Evolutionary conservation across 305 asterid genomes (phyloP), one percentile per base, ranked within the genome.

Genomic region (Fraxinus greggii): DNA sequence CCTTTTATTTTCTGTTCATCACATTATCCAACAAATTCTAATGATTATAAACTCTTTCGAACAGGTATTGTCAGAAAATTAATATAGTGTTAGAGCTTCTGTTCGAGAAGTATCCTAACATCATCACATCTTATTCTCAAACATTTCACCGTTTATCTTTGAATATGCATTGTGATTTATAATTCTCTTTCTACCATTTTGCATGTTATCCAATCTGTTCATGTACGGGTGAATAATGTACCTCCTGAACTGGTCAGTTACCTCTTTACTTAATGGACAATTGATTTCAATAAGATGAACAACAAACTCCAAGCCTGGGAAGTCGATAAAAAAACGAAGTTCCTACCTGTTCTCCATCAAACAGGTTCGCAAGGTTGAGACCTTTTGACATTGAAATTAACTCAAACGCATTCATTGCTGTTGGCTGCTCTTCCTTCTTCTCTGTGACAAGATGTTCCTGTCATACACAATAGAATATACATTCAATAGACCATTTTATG

Each of bases 331-430:
- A 77, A 70, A 38, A 10, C 1, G 21, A 48, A 81, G 72, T 12
- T 70, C 77, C 24, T 67, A 92, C 97, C 97, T 92, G 92, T 83
- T 94, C 91, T 31, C 79, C 91, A 72, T 93, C 98, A 67, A 95
- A 94, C 42, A 95, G 94, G 83, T 95, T 94, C 88, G 97, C 99
- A 56, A 95, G 98, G 89, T 95, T 91, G 86, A 95, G 94, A 80
- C 99, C 99, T 84, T 87, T 93, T 1, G 99, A 95, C 99, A 93
- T 92, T 38, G 99, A 94, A 83, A 95, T 95, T 80, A 95, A 87
- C 92, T 94, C 97, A 72, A 95, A 95, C 79, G 99, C 99, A 76
- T 95, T 95, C 99, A 95, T 93, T 81, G 98, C 90, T 75, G 91
- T 88, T 10, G 99, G 99, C 84, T 94, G 88, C 88, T 93, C 92